phyloP scores from a whole-genome alignment of 257 asterid genomes.

The Salvia rosmarinus region DNA sequence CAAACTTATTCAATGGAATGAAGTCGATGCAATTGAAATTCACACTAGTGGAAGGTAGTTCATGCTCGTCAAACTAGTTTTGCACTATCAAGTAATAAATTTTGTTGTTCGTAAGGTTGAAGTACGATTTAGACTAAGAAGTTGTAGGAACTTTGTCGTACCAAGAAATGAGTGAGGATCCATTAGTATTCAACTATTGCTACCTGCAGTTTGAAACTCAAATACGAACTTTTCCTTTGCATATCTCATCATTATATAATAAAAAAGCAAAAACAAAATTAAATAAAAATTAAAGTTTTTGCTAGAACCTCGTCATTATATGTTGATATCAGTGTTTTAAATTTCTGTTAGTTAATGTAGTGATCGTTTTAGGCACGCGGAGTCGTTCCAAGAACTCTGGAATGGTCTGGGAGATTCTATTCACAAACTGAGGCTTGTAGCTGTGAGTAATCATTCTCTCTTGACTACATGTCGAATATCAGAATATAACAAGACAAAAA shows the following conservation, averaged over 20 bases:
- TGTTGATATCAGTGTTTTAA: too few relatives aligned
- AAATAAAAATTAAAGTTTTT: background rate
- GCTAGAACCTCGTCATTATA: too few relatives aligned
- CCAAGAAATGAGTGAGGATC: background rate
- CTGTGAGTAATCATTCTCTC: constrained; percentile 55
- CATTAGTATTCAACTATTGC: constrained; percentile 1
- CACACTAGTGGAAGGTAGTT: constrained; percentile 91
- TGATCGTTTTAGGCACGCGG: constrained; percentile 50
- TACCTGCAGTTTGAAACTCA: background rate
- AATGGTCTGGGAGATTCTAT: constrained; percentile 69
- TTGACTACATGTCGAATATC: background rate
- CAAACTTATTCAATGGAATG: constrained; percentile 64
- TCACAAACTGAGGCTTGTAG: constrained; percentile 70
- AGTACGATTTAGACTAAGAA: background rate
- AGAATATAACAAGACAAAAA: background rate
- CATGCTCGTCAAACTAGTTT: background rate
- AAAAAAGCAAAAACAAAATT: background rate
- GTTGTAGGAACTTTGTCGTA: background rate
- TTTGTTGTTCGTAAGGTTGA: background rate
- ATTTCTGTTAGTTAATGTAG: constrained; percentile 29
- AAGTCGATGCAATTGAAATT: constrained; percentile 83
- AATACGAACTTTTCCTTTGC: background rate
- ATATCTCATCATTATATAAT: background rate
- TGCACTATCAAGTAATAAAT: background rate
- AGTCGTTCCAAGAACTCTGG: constrained; percentile 69